Percentiles rank a stretch among this genome's conserved stretches.
These are phyloP conservation scores for Colletotrichum endophyticum DNA, from an alignment of 2,329 filamentous ascomycete genomes.

Conservation along the genomic window DNA sequence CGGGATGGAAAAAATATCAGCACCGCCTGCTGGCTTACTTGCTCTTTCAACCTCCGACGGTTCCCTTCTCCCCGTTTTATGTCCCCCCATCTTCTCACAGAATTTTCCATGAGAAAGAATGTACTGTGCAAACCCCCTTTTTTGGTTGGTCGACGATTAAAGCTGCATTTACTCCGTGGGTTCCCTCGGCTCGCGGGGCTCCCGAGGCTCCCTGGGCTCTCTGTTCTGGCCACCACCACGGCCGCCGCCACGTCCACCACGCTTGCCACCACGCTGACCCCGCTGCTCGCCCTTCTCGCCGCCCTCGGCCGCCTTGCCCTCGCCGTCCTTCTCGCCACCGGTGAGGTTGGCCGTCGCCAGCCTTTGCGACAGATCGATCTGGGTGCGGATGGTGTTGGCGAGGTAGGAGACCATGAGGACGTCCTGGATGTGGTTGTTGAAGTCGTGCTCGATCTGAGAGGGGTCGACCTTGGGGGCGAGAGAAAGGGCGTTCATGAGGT, in stretches of 20 bases:
- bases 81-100: neutral
- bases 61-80: neutral
- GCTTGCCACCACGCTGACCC: constrained; percentile 49
- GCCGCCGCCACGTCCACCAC: constrained; percentile 56
- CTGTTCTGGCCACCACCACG: constrained; percentile 52
- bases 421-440: constrained; percentile 99
- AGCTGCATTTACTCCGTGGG: constrained; percentile 36
- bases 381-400: constrained; percentile 97
- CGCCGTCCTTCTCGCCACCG: constrained; percentile 52
- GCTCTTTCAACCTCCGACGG: neutral
- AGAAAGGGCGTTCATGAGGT: constrained; percentile 90
- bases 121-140: neutral
- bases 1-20: constrained; percentile 6
- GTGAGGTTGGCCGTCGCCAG: constrained; percentile 79
- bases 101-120: neutral
- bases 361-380: constrained; percentile 97
- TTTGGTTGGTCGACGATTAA: neutral
- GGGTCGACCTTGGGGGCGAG: constrained; percentile 94
- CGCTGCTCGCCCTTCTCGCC: constrained; percentile 51
- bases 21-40: constrained; percentile 5
- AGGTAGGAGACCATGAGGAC: constrained; percentile 98
- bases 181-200: constrained; percentile 48
- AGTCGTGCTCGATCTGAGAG: constrained; percentile 91
- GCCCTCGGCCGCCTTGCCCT: constrained; percentile 48
- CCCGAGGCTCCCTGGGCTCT: constrained; percentile 46